Conservation (phyloP, 2,329 filamentous ascomycete species). For the Cercospora janseana region DNA sequence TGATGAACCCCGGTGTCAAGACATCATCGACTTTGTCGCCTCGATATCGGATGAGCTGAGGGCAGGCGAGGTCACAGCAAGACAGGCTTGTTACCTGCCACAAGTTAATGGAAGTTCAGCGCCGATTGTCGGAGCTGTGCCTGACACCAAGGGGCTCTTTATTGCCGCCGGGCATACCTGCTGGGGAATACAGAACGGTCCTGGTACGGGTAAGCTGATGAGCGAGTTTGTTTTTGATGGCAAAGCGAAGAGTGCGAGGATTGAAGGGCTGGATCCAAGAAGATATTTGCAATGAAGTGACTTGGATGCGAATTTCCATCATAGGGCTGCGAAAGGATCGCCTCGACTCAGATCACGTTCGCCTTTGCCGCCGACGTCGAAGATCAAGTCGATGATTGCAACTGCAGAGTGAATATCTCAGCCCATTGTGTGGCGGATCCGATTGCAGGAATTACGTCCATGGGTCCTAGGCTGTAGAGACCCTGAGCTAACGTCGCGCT, state of each 20-base stretch:
- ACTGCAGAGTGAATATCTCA: too few relatives aligned
- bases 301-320: neutral
- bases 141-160: slow-evolving; percentile 66
- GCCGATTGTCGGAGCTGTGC: slow-evolving; percentile 74
- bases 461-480: too few relatives aligned
- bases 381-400: too few relatives aligned
- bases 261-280: slow-evolving; percentile 45
- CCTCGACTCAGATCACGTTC: too few relatives aligned
- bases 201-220: slow-evolving; percentile 63
- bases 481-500: too few relatives aligned
- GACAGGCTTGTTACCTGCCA: slow-evolving; percentile 92
- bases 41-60: slow-evolving; percentile 53
- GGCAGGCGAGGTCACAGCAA: slow-evolving; percentile 59
- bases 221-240: slow-evolving; percentile 50
- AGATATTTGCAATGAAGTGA: slow-evolving; percentile 15
- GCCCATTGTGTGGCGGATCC: too few relatives aligned
- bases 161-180: slow-evolving; percentile 91
- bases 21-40: slow-evolving; percentile 75
- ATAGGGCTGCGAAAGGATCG: too few relatives aligned
- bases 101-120: slow-evolving; percentile 63
- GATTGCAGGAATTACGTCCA: too few relatives aligned
- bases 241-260: slow-evolving; percentile 43
- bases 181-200: slow-evolving; percentile 97
- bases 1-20: slow-evolving; percentile 75
- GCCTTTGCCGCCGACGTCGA: too few relatives aligned